Percentiles rank a stretch among this genome's conserved stretches.
These are phyloP conservation scores for Coemansia umbellata DNA, from an alignment of 192 early-diverging fungal genomes.

Conservation along the genomic window DNA sequence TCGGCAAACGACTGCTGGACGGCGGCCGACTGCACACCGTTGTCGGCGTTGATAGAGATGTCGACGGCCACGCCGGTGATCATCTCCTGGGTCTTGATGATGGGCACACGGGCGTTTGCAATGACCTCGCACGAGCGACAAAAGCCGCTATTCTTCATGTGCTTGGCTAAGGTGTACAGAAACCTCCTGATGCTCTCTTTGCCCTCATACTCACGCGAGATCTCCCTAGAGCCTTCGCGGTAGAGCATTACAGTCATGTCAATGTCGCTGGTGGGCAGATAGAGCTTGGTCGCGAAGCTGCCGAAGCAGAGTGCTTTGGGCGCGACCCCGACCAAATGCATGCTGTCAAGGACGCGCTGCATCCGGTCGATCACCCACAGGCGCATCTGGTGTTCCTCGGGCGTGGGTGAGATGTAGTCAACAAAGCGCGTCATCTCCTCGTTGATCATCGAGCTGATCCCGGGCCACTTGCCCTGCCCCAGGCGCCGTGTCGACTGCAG, in stretches of 20 bases:
- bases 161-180: constrained; percentile 49
- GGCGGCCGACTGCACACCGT: constrained; percentile 58
- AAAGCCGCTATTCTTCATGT: constrained; percentile 48
- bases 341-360: constrained; percentile 31
- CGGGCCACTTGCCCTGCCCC: constrained; percentile 32
- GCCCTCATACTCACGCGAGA: constrained; percentile 10
- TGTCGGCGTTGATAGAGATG: constrained; percentile 74
- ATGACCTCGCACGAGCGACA: constrained; percentile 56
- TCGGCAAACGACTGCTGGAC: constrained; percentile 58
- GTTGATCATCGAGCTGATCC: constrained; percentile 48
- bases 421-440: constrained; percentile 75
- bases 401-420: constrained; percentile 75
- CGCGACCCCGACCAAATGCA: constrained; percentile 28
- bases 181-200: constrained; percentile 21
- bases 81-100: constrained; percentile 81
- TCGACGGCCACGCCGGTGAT: constrained; percentile 78
- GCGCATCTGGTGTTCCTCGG: constrained; percentile 76
- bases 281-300: constrained; percentile 82
- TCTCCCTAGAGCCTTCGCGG: background rate
- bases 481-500: constrained; percentile 22
- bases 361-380: constrained; percentile 65
- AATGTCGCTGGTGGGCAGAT: constrained; percentile 81
- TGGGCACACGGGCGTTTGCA: constrained; percentile 75
- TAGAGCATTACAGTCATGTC: constrained; percentile 53
- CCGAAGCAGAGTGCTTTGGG: constrained; percentile 67